phyloP scores from a whole-genome alignment of 108 stramenopile genomes.

The Phaeodactylum tricornutum region DNA sequence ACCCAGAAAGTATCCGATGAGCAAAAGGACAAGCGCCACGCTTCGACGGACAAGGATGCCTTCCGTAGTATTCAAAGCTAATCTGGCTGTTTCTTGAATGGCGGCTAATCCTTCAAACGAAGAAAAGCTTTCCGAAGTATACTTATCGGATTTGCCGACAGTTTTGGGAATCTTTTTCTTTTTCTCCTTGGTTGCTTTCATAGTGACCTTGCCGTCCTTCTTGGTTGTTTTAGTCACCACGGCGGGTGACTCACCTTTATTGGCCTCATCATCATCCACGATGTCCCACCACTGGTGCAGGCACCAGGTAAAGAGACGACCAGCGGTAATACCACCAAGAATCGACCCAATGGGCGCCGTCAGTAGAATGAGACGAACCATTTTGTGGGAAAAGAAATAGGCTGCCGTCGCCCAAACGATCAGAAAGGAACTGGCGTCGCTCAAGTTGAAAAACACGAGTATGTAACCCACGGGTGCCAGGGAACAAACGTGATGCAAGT shows the following conservation, averaged over 20 bases:
- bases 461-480: slow-evolving; percentile 91
- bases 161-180: slow-evolving; percentile 7
- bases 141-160: slow-evolving; percentile 2
- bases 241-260: slow-evolving; percentile 8
- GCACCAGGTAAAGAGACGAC: slow-evolving; percentile 67
- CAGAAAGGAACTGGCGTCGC: slow-evolving; percentile 80
- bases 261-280: slow-evolving; percentile 4
- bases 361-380: slow-evolving; percentile 95
- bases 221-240: not conserved
- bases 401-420: slow-evolving; percentile 84
- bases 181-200: slow-evolving; percentile 20
- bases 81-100: slow-evolving; percentile 34
- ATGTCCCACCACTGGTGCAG: slow-evolving; percentile 40
- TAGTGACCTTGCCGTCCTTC: slow-evolving; percentile 10
- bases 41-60: slow-evolving; percentile 57
- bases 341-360: slow-evolving; percentile 86
- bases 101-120: slow-evolving; percentile 30
- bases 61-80: slow-evolving; percentile 55
- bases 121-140: slow-evolving; percentile 1
- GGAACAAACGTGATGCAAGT: slow-evolving; percentile 89
- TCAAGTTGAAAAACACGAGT: slow-evolving; percentile 61
- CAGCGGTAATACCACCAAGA: slow-evolving; percentile 85
- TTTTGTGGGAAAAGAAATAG: slow-evolving; percentile 94
- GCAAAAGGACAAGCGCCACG: slow-evolving; percentile 29
- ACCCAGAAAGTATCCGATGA: slow-evolving; percentile 41